These are phyloP conservation scores for Ophiostoma perfectum DNA, from an alignment of 2,329 filamentous ascomycete species.

Conservation along the genomic window DNA sequence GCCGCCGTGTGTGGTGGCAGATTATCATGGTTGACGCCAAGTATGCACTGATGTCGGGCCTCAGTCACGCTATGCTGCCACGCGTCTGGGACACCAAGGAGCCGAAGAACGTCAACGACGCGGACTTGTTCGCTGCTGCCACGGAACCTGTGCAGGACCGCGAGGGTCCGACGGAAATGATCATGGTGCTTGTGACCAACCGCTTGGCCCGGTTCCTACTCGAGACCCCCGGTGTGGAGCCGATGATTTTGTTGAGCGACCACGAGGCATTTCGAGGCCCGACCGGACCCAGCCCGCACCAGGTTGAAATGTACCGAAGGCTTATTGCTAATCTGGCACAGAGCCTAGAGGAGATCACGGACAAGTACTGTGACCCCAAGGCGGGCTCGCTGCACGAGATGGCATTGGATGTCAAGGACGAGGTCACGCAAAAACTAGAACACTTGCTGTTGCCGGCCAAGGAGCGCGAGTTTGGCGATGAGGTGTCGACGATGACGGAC, in stretches of 20 bases:
- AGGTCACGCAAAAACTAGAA: slow-evolving; percentile 46
- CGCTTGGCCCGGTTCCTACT: slow-evolving; percentile 48
- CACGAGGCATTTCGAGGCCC: slow-evolving; percentile 31
- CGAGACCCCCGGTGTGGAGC: slow-evolving; percentile 45
- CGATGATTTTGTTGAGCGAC: slow-evolving; percentile 44
- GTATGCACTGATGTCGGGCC: slow-evolving; percentile 52
- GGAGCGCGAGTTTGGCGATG: slow-evolving; percentile 45
- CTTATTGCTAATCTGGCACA: slow-evolving; percentile 41
- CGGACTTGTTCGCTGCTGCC: slow-evolving; percentile 51
- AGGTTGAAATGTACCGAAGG: slow-evolving; percentile 40
- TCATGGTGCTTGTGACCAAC: slow-evolving; percentile 48
- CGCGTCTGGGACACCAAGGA: slow-evolving; percentile 52
- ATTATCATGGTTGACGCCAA: slow-evolving; percentile 54
- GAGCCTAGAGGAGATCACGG: slow-evolving; percentile 43
- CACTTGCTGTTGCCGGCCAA: slow-evolving; percentile 44
- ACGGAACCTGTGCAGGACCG: slow-evolving; percentile 46
- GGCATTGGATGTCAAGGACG: slow-evolving; percentile 43
- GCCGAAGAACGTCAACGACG: slow-evolving; percentile 55
- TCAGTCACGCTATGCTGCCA: slow-evolving; percentile 48
- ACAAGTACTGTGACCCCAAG: slow-evolving; percentile 45
- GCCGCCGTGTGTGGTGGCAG: slow-evolving; percentile 63
- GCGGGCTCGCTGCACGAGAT: slow-evolving; percentile 50
- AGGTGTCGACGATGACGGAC: slow-evolving; percentile 46
- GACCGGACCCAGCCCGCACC: slow-evolving; percentile 30
- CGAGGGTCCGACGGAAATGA: slow-evolving; percentile 58